Base-by-base conservation (phyloP, 192 early-diverging fungal genomes). In the Coemansia sp. region DNA sequence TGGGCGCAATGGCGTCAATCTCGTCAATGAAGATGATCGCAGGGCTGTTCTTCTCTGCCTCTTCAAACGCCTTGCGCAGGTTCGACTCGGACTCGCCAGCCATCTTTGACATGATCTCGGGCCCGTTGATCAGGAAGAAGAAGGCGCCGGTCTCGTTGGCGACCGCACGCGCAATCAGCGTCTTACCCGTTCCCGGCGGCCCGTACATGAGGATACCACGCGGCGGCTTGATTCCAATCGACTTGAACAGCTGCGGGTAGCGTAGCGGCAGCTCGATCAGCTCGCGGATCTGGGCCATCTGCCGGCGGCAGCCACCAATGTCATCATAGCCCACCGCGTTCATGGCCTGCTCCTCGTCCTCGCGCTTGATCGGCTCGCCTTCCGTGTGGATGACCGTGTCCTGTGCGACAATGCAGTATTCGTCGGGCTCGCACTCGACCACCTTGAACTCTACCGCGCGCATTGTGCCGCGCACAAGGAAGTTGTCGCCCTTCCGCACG, bases 101-200 rank as follows among this genome's bases (percentile, higher is more conserved):
- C 96, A 99, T 99, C 78, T 98, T 98, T 56, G 91, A 94, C 94
- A 99, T 98, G 64, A 99, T 98, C 64, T 98, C 94, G 40, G 96
- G 96, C 29, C 94, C 96, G 62, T 98, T 98, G 76, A 99, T 98
- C 38, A 94, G 68, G 78, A 99, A 98, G 82, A 99, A 94, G 86
- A 98, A 98, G 12, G 94, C 96, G 21, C 96, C 96, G 23, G 94
- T 98, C 69, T 99, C 96, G 68, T 98, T 98, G 43, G 96, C 96
- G 4, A 99, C 94, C 5, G 96, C 94, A 51, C 94, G 87, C 5
- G 96, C 96, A 76, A 99, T 94, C 54, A 99, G 77, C 7, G 96
- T 99, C 72, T 99, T 99, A 77, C 96, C 96, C 8, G 94, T 98
- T 77, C 96, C 96, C 11, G 96, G 96, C 13, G 96, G 96, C 34